Percentiles rank a stretch among this genome's conserved stretches.
These are phyloP conservation scores for Ceratocystis diversiconidia DNA, from an alignment of 2,329 filamentous ascomycete species.

Conservation along the genomic window DNA sequence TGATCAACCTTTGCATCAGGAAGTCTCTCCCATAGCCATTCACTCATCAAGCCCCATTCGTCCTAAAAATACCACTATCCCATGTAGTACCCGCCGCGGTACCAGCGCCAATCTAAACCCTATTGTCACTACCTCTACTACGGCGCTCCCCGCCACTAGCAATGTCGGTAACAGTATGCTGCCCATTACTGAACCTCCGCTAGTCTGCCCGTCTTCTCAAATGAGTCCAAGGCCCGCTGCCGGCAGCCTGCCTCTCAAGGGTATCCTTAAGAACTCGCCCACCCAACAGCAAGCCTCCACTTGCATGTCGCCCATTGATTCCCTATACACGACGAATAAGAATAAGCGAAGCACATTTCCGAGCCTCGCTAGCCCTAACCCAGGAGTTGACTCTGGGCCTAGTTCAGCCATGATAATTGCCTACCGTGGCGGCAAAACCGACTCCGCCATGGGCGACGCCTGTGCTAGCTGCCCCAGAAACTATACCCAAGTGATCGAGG, in stretches of 20 bases:
- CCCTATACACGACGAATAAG: background rate
- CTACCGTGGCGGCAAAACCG: background rate
- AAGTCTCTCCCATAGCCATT: background rate
- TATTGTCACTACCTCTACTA: background rate
- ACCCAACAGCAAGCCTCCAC: background rate
- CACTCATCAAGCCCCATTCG: slow-evolving; percentile 26
- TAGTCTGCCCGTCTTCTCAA: background rate
- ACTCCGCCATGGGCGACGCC: background rate
- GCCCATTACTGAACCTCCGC: background rate
- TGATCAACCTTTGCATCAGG: background rate
- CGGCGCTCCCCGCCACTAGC: background rate
- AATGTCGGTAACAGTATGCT: background rate
- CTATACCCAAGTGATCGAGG: background rate
- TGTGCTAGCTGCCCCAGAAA: background rate
- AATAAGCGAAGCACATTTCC: background rate
- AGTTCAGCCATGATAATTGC: background rate
- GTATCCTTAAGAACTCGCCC: background rate
- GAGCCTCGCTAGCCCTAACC: background rate
- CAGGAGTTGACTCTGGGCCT: background rate
- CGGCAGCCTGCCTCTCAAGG: background rate
- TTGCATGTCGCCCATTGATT: background rate
- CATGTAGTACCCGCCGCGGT: background rate
- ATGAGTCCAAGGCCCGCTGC: background rate
- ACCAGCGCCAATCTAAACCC: background rate
- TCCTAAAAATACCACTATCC: slow-evolving; percentile 21